These are phyloP conservation scores for Phyllosticta citriasiana DNA, from an alignment of 2,329 filamentous ascomycete species.

Conservation along the genomic window DNA sequence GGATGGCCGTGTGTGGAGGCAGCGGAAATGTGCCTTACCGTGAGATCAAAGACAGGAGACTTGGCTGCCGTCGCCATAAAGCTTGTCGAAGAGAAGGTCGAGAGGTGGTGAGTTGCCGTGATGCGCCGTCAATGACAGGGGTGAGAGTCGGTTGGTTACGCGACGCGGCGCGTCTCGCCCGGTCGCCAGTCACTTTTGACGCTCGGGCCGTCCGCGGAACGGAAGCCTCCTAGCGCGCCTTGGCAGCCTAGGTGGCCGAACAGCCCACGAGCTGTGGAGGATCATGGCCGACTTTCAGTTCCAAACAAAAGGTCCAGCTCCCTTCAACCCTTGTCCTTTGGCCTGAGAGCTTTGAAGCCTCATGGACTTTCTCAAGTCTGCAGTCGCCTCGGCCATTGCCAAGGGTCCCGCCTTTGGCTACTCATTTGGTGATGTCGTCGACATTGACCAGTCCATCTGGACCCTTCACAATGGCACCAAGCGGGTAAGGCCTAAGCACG, in stretches of 20 bases:
- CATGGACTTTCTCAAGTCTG: conserved; percentile 98
- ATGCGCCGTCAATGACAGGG: neutral
- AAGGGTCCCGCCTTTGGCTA: conserved; percentile 91
- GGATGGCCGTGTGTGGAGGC: neutral
- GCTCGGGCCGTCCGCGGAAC: neutral
- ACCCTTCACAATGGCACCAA: conserved; percentile 90
- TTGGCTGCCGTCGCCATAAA: too few species aligned
- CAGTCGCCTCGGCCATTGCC: conserved; percentile 90
- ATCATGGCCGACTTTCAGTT: neutral
- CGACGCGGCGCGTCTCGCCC: too few species aligned
- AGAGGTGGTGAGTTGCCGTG: neutral
- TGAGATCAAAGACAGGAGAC: neutral
- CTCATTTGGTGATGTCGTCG: conserved; percentile 82
- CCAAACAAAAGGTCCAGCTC: neutral
- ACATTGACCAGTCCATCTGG: conserved; percentile 91
- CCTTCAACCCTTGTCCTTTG: neutral
- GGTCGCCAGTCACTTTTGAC: neutral
- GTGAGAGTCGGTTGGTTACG: neutral
- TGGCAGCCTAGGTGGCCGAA: neutral
- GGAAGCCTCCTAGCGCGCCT: neutral
- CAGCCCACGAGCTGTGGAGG: neutral
- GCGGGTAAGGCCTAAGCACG: conserved; percentile 48
- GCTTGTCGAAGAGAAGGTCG: neutral
- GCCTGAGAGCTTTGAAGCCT: neutral
- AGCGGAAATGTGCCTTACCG: neutral